These are phyloP conservation scores for Nectriaceae sp. DNA, from an alignment of 2,329 filamentous ascomycete genomes.

Conservation along the genomic window DNA sequence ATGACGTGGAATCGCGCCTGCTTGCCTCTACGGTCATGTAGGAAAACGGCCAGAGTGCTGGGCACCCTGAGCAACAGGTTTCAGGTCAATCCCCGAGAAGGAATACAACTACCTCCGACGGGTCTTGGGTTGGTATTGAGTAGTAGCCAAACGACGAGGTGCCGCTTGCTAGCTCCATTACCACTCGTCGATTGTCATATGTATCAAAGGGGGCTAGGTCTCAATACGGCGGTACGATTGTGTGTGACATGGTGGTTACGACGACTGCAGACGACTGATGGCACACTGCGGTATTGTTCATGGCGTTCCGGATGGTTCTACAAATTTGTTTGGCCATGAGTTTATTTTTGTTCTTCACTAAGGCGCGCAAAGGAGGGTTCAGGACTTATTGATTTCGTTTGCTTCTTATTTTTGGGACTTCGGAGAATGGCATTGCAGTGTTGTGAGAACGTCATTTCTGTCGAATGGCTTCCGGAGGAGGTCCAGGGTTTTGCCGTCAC, in stretches of 20 bases:
- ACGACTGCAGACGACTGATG: no score
- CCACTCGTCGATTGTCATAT: no score
- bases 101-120: no score
- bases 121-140: no score
- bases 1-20: conserved; percentile 47
- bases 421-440: conserved; percentile 13
- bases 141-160: no score
- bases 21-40: conserved; percentile 48
- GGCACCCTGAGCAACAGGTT: conserved; percentile 2
- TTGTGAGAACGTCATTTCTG: conserved; percentile 3
- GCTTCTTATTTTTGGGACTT: conserved; percentile 8
- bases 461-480: neutral
- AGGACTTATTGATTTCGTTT: conserved; percentile 10
- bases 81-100: no score
- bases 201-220: no score
- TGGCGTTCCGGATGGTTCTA: conserved; percentile 28
- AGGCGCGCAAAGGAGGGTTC: conserved; percentile 24
- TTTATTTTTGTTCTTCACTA: conserved; percentile 27
- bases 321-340: conserved; percentile 28
- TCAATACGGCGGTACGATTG: no score
- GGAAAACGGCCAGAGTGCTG: conserved; percentile 14
- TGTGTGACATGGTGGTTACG: no score
- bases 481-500: neutral
- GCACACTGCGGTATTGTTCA: no score
- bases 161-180: no score